Conservation (phyloP, 768 basidiomycete genomes). For the Boletus pseudo-olivaceus region DNA sequence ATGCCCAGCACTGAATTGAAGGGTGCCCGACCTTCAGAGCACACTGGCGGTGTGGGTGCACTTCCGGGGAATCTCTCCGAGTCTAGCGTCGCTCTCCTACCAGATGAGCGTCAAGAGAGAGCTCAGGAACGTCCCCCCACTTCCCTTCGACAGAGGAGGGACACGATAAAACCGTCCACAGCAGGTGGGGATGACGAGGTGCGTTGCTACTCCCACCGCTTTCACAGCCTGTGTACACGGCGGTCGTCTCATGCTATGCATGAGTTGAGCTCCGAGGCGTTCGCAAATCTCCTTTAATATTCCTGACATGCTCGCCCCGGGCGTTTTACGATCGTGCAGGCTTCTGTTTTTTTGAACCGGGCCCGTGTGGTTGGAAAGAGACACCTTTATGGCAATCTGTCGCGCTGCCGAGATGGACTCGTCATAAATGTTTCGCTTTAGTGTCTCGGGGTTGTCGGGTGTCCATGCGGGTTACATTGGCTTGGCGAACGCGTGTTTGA, state of each 20-base stretch:
- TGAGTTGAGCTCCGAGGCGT: too few species aligned
- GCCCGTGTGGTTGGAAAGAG: too few species aligned
- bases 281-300: too few species aligned
- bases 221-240: neutral
- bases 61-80: constrained; percentile 47
- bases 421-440: too few species aligned
- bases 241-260: neutral
- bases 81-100: constrained; percentile 44
- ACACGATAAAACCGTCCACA: constrained; percentile 9
- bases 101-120: constrained; percentile 39
- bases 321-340: too few species aligned
- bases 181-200: constrained; percentile 11
- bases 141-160: constrained; percentile 16
- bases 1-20: constrained; percentile 35
- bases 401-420: too few species aligned
- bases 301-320: too few species aligned
- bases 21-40: constrained; percentile 33
- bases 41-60: constrained; percentile 42
- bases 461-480: neutral
- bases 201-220: neutral
- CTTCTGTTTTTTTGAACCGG: too few species aligned
- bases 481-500: neutral
- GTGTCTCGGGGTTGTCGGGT: neutral
- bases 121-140: neutral
- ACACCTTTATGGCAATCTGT: too few species aligned